phyloP scores from a whole-genome alignment of 305 asterid species.

The Euphrasia arctica region DNA sequence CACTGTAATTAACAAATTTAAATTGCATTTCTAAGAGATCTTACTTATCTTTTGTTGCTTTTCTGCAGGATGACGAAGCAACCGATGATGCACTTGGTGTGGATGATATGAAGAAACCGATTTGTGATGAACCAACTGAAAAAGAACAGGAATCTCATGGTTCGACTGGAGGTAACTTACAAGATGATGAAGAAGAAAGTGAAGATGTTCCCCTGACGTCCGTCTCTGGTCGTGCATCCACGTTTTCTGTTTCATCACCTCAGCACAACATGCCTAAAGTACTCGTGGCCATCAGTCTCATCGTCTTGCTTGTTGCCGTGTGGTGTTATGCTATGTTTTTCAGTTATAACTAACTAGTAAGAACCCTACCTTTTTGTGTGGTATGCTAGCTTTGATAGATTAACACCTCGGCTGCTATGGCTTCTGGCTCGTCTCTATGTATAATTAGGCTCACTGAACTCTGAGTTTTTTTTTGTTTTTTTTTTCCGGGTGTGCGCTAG shows the following conservation, averaged over 20 bases:
- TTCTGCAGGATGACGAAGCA: conserved; percentile 46
- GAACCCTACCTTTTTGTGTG: background rate
- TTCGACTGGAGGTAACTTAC: conserved; percentile 13
- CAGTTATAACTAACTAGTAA: conserved; percentile 14
- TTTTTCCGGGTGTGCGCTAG: background rate
- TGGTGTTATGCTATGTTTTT: conserved; percentile 34
- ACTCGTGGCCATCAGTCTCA: conserved; percentile 40
- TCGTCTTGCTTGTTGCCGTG: conserved; percentile 39
- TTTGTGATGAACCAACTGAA: conserved; percentile 19
- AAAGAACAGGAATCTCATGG: conserved; percentile 20
- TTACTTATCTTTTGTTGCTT: conserved; percentile 10
- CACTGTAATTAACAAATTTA: background rate
- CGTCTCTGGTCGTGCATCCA: conserved; percentile 16
- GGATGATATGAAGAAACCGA: conserved; percentile 30
- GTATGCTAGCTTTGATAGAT: conserved; percentile 25
- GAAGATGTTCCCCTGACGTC: conserved; percentile 19
- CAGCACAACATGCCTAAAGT: conserved; percentile 40
- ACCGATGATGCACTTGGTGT: conserved; percentile 2
- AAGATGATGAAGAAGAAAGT: conserved; percentile 10
- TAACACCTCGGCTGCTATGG: background rate
- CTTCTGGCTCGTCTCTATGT: no score
- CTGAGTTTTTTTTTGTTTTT: no score
- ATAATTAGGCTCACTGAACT: conserved; percentile 8
- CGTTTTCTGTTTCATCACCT: conserved; percentile 28
- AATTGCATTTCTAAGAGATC: no score